Base-by-base conservation (phyloP, 495 filamentous ascomycete genomes). In the Aspergillus nanangensis region DNA sequence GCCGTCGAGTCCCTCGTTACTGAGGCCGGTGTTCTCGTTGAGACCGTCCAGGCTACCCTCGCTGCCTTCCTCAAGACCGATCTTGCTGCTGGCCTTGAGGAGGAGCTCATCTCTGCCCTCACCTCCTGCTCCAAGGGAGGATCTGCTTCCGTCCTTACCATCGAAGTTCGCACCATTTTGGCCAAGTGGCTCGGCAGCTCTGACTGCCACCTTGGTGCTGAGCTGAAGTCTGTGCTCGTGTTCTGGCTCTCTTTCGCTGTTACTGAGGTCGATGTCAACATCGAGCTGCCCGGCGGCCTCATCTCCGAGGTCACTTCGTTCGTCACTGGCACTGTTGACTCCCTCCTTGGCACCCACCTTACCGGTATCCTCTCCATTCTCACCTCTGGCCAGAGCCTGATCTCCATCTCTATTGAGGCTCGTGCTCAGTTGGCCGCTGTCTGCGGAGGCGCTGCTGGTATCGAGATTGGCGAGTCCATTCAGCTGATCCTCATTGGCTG, bases 391-490 rank as follows among this genome's bases (percentile, higher is more conserved):
- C 58, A 71, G 57, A 61, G 61, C 53, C 39, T 74, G 7, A 39
- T 59, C 34, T 45, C 39, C 32, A 51, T 72, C 36, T 66, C 68
- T 37, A 49, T 63, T 33, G 59, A 61, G 14, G 56, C 65, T 43
- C 61, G 64, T 48, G 58, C 68, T 37, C 61, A 74, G 53, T 55
- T 74, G 11, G 60, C 65, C 65, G 68, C 65, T 47, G 58, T 72
- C 61, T 52, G 67, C 17, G 55, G 62, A 56, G 67, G 68, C 34
- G 55, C 56, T 33, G 31, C 58, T 17, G 56, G 40, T 52, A 55
- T 74, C 36, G 58, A 70, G 40, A 58, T 65, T 37, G 48, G 48
- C 47, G 23, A 29, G 31, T 31, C 48, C 27, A 58, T 65, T 27
- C 29, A 52, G 32, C 20, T 65, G 20, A 70, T 72, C 51, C 60